These are phyloP conservation scores for Pyrenochaeta sp. DNA, from an alignment of 2,329 filamentous ascomycete genomes.

Conservation along the genomic window DNA sequence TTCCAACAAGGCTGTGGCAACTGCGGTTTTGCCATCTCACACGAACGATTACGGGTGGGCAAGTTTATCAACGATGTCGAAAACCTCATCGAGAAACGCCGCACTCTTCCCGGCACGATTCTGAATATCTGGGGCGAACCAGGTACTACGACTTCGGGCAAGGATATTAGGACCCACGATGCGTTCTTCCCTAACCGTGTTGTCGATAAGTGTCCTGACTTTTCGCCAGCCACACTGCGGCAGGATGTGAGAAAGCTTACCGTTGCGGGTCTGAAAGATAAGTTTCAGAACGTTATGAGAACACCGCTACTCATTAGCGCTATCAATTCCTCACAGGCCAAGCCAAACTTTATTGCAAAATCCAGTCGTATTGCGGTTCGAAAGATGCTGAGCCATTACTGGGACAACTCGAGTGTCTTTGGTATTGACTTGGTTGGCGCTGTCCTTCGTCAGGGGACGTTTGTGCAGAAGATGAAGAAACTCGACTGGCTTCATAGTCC, in stretches of 20 bases:
- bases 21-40: slow-evolving; percentile 62
- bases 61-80: slow-evolving; percentile 68
- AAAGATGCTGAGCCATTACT: slow-evolving; percentile 75
- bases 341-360: slow-evolving; percentile 11
- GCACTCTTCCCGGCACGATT: slow-evolving; percentile 73
- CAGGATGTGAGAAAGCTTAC: slow-evolving; percentile 32
- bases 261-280: slow-evolving; percentile 13
- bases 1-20: slow-evolving; percentile 60
- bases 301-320: slow-evolving; percentile 46
- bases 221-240: slow-evolving; percentile 8
- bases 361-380: slow-evolving; percentile 56
- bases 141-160: slow-evolving; percentile 34
- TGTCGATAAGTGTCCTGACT: slow-evolving; percentile 33
- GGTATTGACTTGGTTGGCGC: slow-evolving; percentile 71
- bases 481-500: slow-evolving; percentile 83
- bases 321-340: slow-evolving; percentile 24
- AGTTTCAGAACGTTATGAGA: slow-evolving; percentile 13
- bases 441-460: slow-evolving; percentile 68
- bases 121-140: slow-evolving; percentile 64
- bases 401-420: slow-evolving; percentile 71
- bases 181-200: slow-evolving; percentile 28
- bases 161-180: slow-evolving; percentile 19
- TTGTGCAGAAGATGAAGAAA: slow-evolving; percentile 75
- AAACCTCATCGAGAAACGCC: slow-evolving; percentile 54
- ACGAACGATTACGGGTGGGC: slow-evolving; percentile 65